A percentile compares a stretch with the other conserved stretches of the same genome.
Conservation (phyloP, 805 yeast genomes). For the Nakazawaea wickerhamii region DNA sequence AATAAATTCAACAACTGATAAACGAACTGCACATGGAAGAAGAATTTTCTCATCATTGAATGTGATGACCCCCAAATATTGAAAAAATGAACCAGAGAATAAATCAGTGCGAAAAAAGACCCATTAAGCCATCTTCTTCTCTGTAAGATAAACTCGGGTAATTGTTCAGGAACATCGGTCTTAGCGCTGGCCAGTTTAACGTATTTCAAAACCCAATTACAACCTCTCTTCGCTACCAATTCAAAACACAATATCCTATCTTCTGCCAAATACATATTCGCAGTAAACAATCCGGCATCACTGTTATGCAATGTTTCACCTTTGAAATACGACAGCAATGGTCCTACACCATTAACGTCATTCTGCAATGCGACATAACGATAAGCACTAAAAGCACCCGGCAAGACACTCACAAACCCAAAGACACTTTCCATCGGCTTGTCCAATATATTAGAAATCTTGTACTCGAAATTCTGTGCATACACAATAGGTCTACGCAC, state of each 20-base stretch:
- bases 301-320: constrained; percentile 79
- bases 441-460: constrained; percentile 90
- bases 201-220: constrained; percentile 75
- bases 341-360: constrained; percentile 55
- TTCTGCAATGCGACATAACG: constrained; percentile 74
- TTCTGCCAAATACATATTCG: constrained; percentile 96
- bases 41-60: constrained; percentile 56
- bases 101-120: constrained; percentile 90
- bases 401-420: constrained; percentile 91
- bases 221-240: constrained; percentile 74
- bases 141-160: constrained; percentile 84
- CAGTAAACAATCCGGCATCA: constrained; percentile 78
- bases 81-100: constrained; percentile 73
- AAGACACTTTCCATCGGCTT: constrained; percentile 94
- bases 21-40: constrained; percentile 70
- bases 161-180: constrained; percentile 89
- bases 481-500: constrained; percentile 72
- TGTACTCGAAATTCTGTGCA: constrained; percentile 95
- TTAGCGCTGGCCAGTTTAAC: constrained; percentile 87
- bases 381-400: constrained; percentile 96
- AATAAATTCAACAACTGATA: constrained; percentile 72
- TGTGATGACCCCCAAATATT: constrained; percentile 80
- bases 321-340: constrained; percentile 83
- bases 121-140: constrained; percentile 97
- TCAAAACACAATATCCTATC: constrained; percentile 95